Percentiles rank a stretch among this genome's conserved stretches.
Conservation (phyloP, 305 asterid genomes). For the Caryopteris hybrid region DNA sequence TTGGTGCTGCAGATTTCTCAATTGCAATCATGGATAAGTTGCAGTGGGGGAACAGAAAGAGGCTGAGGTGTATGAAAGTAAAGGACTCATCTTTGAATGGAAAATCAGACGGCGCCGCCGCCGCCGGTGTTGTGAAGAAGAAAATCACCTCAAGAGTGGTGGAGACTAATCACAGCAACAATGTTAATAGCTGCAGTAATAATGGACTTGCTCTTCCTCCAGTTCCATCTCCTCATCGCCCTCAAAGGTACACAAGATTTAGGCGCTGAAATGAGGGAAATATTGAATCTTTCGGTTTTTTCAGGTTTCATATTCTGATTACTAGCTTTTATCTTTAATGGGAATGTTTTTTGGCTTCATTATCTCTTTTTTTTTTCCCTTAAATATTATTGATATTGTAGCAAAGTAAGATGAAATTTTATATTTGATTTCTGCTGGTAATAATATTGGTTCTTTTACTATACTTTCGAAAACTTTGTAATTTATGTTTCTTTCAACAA, state of each 20-base stretch:
- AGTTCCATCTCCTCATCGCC: conserved; percentile 64
- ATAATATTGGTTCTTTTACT: not conserved
- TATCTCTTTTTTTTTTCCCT: not conserved
- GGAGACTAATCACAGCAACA: conserved; percentile 32
- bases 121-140: conserved; percentile 58
- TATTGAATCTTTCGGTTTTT: conserved; percentile 11
- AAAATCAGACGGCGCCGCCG: conserved; percentile 46
- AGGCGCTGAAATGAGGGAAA: not conserved
- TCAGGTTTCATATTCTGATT: not conserved
- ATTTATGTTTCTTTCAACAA: not conserved
- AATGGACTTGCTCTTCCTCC: conserved; percentile 43
- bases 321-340: not conserved
- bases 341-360: no score
- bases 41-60: conserved; percentile 81
- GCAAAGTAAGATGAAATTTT: not conserved
- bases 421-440: conserved; percentile 15
- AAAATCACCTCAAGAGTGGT: conserved; percentile 65
- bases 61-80: conserved; percentile 62
- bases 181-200: conserved; percentile 20
- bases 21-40: conserved; percentile 53
- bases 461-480: not conserved
- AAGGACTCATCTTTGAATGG: conserved; percentile 57
- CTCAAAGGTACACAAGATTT: conserved; percentile 46
- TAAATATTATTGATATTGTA: not conserved
- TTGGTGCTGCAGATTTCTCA: conserved; percentile 23